Evolutionary conservation across 768 basidiomycete species (phyloP), one percentile per base, ranked within the genome.

Genomic region (Lactarius pseudohatsudake): DNA sequence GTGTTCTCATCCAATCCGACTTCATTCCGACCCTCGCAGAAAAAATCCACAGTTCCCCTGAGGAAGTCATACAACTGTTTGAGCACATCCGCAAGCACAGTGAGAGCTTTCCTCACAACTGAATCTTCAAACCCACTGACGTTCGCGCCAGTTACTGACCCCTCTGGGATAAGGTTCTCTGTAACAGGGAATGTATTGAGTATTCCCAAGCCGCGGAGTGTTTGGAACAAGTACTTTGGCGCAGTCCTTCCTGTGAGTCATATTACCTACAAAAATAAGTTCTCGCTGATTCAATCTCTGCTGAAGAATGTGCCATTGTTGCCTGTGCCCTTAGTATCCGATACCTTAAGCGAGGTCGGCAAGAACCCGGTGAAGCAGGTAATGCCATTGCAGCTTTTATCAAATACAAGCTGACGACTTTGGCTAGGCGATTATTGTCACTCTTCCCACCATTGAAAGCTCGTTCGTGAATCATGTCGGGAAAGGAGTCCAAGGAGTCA

Each of bases 381-480:
- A 67, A 71, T 66, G 16, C n/a, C 41, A n/a, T 26, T 22, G 1
- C 11, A 41, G 18, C 16, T 56, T n/a, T n/a, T 53, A 34, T 20
- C 18, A 15, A 61, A n/a, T 22, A 41, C 41, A n/a, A 9, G 30
- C 74, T 61, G 22, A 43, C 45, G 36, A 55, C 56, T 34, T 36
- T n/a, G 60, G 11, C 43, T 55, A 94, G 91, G 92, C 90, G 32
- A 82, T 94, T 34, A 83, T 98, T 28, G 89, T 96, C 77, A 88
- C 92, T 67, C 83, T 98, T 64, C 90, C 95, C 1, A 94, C 94
- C 4, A 96, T 98, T 68, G 97, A 99, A 78, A 96, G 94, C 72
- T 90, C 92, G 2, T 98, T 87, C 75, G 90, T 86, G 22, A 85
- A 81, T 11, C 89, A 94, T 74, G 87, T 86, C 9, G 84, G 91